A percentile compares a stretch with the other conserved stretches of the same genome.
These are phyloP conservation scores for Sarcomyxa edulis DNA, from an alignment of 768 basidiomycete genomes.

Conservation along the genomic window DNA sequence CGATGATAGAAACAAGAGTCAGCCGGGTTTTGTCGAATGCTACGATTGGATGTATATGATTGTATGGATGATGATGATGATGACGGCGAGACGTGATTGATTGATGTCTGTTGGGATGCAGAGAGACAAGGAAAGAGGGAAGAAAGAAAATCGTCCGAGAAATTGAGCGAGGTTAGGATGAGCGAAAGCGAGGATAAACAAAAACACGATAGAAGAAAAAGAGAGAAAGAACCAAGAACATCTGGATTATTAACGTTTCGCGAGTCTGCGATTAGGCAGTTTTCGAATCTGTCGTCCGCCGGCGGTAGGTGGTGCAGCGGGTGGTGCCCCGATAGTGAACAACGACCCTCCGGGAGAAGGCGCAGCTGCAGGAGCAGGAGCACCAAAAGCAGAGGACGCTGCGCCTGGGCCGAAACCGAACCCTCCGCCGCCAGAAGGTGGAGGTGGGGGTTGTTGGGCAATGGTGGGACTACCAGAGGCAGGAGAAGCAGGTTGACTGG, in stretches of 20 bases:
- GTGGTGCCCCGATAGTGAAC: conserved; percentile 60
- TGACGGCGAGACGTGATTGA: no score
- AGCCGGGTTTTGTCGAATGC: no score
- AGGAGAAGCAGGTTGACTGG: conserved; percentile 57
- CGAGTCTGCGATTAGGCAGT: conserved; percentile 43
- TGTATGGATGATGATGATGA: no score
- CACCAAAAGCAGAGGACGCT: conserved; percentile 42
- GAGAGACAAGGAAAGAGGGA: no score
- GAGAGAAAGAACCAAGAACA: no score
- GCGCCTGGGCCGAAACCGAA: conserved; percentile 30
- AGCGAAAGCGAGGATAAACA: no score
- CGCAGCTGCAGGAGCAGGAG: conserved; percentile 27
- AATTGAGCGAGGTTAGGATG: no score
- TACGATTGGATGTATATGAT: no score
- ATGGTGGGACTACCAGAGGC: conserved; percentile 29
- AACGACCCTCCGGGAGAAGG: conserved; percentile 34
- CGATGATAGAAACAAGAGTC: no score
- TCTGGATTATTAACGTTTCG: conserved; percentile 28
- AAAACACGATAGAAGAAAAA: no score
- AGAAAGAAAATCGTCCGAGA: no score
- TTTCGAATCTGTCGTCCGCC: conserved; percentile 47
- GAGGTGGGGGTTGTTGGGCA: conserved; percentile 22
- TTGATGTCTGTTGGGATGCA: no score
- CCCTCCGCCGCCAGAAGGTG: conserved; percentile 29
- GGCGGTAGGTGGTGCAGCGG: conserved; percentile 27